Evolutionary conservation across 345 rosid genomes (phyloP).

Genomic region (Ailanthus altissimus): DNA sequence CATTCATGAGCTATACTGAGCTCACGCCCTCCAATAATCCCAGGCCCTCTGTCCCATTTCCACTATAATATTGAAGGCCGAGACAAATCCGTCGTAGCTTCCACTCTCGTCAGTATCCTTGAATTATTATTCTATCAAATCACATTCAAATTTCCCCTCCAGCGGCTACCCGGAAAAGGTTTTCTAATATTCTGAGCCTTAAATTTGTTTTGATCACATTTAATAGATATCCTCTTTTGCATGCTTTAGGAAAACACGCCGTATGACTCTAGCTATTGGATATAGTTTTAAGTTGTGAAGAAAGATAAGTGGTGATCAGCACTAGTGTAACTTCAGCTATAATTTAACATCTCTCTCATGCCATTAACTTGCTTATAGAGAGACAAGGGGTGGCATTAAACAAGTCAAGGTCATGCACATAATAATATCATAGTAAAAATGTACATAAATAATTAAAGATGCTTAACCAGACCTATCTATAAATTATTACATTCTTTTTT

Average conservation of each 20-base stretch:
- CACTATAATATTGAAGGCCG: constrained; percentile 14
- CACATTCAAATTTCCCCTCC: background rate
- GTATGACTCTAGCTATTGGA: background rate
- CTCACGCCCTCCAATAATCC: constrained; percentile 35
- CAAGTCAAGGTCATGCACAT: background rate
- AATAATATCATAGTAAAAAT: background rate
- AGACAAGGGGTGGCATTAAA: constrained; percentile 1
- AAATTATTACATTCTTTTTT: background rate
- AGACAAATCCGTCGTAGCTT: constrained; percentile 25
- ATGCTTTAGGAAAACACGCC: constrained; percentile 7
- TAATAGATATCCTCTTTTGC: background rate
- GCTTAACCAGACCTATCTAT: constrained; percentile 16
- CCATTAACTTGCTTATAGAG: background rate
- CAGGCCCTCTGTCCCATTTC: constrained; percentile 25
- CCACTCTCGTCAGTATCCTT: constrained; percentile 15
- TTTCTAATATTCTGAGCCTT: background rate
- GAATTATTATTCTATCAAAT: constrained; percentile 20
- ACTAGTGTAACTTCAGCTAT: background rate
- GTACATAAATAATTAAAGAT: constrained; percentile 6
- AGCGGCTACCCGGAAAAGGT: background rate
- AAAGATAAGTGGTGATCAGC: background rate
- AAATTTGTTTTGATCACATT: background rate
- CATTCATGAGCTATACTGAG: constrained; percentile 26
- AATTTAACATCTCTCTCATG: background rate
- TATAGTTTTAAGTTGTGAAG: background rate